Base-by-base conservation (phyloP, 352 stramenopile species). In the Globisporangium sylvaticum region DNA sequence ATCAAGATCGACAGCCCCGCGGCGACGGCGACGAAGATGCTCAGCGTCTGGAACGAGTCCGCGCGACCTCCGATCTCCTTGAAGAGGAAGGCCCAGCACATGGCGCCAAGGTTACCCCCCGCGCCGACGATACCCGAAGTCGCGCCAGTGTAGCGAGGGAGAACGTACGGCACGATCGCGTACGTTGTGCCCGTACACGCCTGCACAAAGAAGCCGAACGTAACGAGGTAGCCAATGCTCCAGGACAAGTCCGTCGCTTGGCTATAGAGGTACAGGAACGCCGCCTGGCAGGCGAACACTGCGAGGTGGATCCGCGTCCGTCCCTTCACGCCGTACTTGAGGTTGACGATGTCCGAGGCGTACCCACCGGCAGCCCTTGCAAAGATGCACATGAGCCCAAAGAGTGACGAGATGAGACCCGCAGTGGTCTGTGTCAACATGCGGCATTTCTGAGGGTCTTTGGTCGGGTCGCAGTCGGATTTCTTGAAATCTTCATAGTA, bases 381-480 rank as follows among this genome's bases (percentile, higher is more conserved):
- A 66, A 98, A 97, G 39, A 98, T 76, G 74, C 96, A 98, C 89
- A 98, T 97, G 70, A 96, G 86, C 5, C 92, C 92, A 67, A 98
- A 98, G 50, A 97, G 88, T 34, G 91, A 97, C 1, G 92, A 90
- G 73, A 98, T 95, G 15, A 95, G 79, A 34, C 80, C 83, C 20
- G 84, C 78, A 48, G 44, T 72, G 59, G 70, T 87, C 64, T 73
- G 78, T 25, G 78, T 76, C 57, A 75, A 72, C n/a, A 68, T 66
- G 37, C 44, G 74, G 71, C 58, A 84, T 39, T 62, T 70, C 24
- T 48, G 57, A 1, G 37, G 53, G 64, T 68, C 78, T 24, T 58
- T 73, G 3, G 55, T 54, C n/a, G 64, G 62, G 1, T 83, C 68
- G 34, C 81, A 89, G 58, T 81, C 84, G 1, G 72, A 65, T 24